Percentiles rank a stretch among this genome's conserved stretches.
Evolutionary conservation across 176 grass and related monocot species (phyloP).

Genomic region (Carex scoparia): DNA sequence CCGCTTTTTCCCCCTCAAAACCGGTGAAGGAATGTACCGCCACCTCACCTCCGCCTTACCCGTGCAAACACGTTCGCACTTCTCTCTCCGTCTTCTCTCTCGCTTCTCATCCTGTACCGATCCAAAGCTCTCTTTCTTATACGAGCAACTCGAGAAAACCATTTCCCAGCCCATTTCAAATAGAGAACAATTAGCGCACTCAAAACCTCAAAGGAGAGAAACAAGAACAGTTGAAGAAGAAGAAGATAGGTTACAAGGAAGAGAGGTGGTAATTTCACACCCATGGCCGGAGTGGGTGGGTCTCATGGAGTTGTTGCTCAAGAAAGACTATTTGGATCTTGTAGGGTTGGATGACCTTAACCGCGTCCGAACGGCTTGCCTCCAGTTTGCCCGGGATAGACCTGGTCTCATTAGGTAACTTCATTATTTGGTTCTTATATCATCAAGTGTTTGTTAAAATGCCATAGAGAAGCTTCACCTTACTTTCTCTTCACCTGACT

Average conservation of each 20-base stretch:
- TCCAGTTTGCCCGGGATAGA: constrained; percentile 52
- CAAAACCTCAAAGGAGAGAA: not conserved
- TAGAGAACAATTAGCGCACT: not conserved
- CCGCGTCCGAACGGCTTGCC: constrained; percentile 60
- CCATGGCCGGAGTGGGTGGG: constrained; percentile 67
- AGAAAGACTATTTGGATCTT: constrained; percentile 44
- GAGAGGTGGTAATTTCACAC: constrained; percentile 52
- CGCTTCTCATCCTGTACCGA: constrained; percentile 16
- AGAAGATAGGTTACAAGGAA: not conserved
- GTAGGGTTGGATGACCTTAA: constrained; percentile 53
- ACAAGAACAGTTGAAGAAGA: not conserved
- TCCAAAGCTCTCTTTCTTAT: constrained; percentile 36
- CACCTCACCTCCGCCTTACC: constrained; percentile 17
- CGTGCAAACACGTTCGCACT: constrained; percentile 15
- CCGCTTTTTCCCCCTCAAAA: no score
- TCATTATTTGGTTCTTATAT: not conserved
- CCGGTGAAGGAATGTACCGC: constrained; percentile 25
- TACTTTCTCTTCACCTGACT: not conserved
- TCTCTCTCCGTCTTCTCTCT: not conserved
- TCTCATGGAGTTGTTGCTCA: constrained; percentile 61
- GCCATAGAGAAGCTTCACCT: not conserved
- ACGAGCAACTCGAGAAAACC: constrained; percentile 40
- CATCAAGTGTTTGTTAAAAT: constrained; percentile 44
- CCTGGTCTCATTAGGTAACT: constrained; percentile 61
- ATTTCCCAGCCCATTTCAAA: constrained; percentile 17